Percentiles rank a stretch among this genome's conserved stretches.
These are phyloP conservation scores for Novymonas esmeraldas DNA, from an alignment of 208 protist species.

Conservation along the genomic window DNA sequence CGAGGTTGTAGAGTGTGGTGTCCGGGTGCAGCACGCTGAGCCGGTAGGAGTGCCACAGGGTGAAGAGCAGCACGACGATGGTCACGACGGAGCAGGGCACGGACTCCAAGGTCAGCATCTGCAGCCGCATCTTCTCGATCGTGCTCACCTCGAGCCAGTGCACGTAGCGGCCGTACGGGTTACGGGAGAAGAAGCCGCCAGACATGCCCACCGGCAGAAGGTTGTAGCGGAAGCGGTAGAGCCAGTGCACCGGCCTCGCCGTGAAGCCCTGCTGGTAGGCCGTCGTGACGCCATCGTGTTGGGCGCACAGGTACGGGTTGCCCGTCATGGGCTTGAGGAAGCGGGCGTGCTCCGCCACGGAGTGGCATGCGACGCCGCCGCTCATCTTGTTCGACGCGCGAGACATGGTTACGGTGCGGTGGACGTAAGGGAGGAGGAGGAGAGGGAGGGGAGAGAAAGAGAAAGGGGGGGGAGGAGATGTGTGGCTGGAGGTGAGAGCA, in stretches of 20 bases:
- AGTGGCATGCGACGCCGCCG: slow-evolving; percentile 54
- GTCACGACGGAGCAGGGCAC: slow-evolving; percentile 54
- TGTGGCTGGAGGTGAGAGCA: not conserved
- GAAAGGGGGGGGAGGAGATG: not conserved
- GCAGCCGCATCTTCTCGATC: slow-evolving; percentile 81
- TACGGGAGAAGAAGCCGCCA: slow-evolving; percentile 76
- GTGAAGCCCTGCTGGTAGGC: slow-evolving; percentile 78
- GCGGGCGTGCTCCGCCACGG: slow-evolving; percentile 71
- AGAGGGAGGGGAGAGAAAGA: not conserved
- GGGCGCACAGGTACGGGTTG: slow-evolving; percentile 73
- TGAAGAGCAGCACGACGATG: slow-evolving; percentile 51
- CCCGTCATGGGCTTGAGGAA: slow-evolving; percentile 75
- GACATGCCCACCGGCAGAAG: slow-evolving; percentile 65
- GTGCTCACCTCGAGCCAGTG: slow-evolving; percentile 89
- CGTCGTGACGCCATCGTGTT: slow-evolving; percentile 74
- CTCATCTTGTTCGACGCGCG: slow-evolving; percentile 55
- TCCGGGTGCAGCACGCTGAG: slow-evolving; percentile 78
- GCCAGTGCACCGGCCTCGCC: slow-evolving; percentile 68
- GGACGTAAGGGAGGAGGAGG: no score
- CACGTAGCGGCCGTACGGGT: slow-evolving; percentile 80
- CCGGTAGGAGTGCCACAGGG: slow-evolving; percentile 70
- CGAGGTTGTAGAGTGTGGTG: slow-evolving; percentile 81
- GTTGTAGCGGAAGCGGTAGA: slow-evolving; percentile 89
- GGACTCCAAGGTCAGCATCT: slow-evolving; percentile 58
- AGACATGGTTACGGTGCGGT: no score